Conservation (phyloP, 2,329 filamentous ascomycete genomes). For the Dactylonectria macrodidyma region DNA sequence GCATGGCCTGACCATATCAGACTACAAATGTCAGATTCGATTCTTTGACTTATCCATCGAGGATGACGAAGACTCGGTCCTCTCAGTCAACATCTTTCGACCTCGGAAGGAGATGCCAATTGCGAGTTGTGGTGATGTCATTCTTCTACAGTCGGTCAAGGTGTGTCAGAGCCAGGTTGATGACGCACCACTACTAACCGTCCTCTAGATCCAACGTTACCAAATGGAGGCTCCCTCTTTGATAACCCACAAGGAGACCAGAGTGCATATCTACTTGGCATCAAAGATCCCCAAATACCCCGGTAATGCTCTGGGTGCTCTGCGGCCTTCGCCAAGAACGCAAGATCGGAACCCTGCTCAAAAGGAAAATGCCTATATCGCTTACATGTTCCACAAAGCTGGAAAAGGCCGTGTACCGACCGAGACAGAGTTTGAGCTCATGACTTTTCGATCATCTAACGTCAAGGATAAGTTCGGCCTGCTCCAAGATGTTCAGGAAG, state of each 20-base stretch:
- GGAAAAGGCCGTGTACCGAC: conserved; percentile 62
- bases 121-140: conserved; percentile 57
- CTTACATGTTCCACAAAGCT: conserved; percentile 61
- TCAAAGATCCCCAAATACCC: conserved; percentile 53
- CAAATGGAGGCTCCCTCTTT: conserved; percentile 56
- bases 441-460: conserved; percentile 57
- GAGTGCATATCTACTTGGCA: conserved; percentile 61
- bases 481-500: conserved; percentile 73
- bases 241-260: conserved; percentile 59
- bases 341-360: conserved; percentile 40
- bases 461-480: conserved; percentile 72
- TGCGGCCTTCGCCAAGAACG: conserved; percentile 39
- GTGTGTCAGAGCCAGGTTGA: conserved; percentile 53
- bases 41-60: conserved; percentile 73
- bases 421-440: conserved; percentile 58
- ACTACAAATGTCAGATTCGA: conserved; percentile 73
- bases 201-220: conserved; percentile 59
- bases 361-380: conserved; percentile 61
- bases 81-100: conserved; percentile 74
- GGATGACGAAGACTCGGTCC: conserved; percentile 53
- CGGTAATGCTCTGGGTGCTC: conserved; percentile 52
- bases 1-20: conserved; percentile 53
- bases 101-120: conserved; percentile 63
- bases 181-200: conserved; percentile 27
- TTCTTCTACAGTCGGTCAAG: conserved; percentile 67